These are phyloP conservation scores for Solanum hybrid DNA, from an alignment of 305 asterid species.

Conservation along the genomic window DNA sequence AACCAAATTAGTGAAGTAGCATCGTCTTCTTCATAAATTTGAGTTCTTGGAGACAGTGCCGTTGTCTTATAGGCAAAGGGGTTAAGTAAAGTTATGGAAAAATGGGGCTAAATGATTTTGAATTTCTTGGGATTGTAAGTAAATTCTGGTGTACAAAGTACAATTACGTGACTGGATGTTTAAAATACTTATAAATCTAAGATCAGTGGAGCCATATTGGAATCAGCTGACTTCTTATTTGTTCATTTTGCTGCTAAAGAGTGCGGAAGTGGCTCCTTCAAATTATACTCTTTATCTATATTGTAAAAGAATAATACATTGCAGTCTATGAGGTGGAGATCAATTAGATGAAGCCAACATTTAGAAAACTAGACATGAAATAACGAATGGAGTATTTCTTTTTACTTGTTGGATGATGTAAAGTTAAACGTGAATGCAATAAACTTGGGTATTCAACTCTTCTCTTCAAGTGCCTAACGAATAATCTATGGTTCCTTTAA, in stretches of 20 bases:
- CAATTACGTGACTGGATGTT: neutral
- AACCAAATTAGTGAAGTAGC: neutral
- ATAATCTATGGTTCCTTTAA: neutral
- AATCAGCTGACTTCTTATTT: neutral
- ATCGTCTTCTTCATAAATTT: neutral
- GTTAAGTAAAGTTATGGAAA: neutral
- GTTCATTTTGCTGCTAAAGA: neutral
- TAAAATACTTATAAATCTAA: neutral
- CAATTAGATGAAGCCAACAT: neutral
- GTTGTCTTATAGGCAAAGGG: neutral
- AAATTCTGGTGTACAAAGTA: neutral
- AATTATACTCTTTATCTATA: neutral
- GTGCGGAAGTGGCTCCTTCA: neutral
- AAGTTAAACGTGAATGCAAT: neutral
- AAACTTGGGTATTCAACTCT: neutral
- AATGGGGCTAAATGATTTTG: neutral
- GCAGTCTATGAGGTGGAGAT: neutral
- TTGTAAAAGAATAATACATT: neutral
- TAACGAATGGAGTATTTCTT: neutral
- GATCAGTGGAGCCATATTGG: neutral
- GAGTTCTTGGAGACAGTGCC: neutral
- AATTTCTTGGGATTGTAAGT: neutral
- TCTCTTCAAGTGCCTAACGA: neutral
- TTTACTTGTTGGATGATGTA: neutral
- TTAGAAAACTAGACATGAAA: neutral